phyloP scores from a whole-genome alignment of 2,329 filamentous ascomycete species.

The Myriangium duriaei region DNA sequence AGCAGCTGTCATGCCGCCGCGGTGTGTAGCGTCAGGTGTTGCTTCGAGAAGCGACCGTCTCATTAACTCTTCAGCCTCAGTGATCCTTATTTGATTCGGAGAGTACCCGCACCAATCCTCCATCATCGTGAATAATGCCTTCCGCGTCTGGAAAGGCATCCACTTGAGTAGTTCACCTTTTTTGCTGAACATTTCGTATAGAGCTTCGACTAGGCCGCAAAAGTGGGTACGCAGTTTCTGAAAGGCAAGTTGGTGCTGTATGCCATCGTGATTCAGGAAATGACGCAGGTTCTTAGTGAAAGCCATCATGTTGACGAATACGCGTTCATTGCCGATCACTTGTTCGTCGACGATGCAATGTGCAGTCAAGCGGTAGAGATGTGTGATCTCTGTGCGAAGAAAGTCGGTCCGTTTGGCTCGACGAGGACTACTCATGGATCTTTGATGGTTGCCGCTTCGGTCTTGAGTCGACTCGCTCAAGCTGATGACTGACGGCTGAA shows the following conservation, averaged over 20 bases:
- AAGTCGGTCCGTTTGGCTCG: conserved; percentile 75
- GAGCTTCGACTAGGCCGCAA: conserved; percentile 81
- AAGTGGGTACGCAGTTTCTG: conserved; percentile 86
- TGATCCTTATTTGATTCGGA: conserved; percentile 73
- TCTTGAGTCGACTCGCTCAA: conserved; percentile 83
- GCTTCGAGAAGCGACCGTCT: conserved; percentile 71
- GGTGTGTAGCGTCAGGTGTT: conserved; percentile 58
- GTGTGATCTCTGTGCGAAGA: conserved; percentile 83
- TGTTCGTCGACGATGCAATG: conserved; percentile 71
- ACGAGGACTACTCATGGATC: conserved; percentile 69
- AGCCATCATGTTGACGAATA: conserved; percentile 72
- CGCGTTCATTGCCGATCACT: conserved; percentile 68
- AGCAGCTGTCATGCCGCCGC: conserved; percentile 68
- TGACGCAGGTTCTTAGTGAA: conserved; percentile 89
- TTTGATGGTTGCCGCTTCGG: conserved; percentile 62
- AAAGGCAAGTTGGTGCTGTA: conserved; percentile 90
- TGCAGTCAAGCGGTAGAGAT: conserved; percentile 88
- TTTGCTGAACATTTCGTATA: conserved; percentile 83
- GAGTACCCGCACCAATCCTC: conserved; percentile 99
- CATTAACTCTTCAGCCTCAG: conserved; percentile 75
- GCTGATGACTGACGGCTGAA: conserved; percentile 72
- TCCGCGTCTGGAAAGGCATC: conserved; percentile 95
- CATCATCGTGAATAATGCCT: conserved; percentile 92
- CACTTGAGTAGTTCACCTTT: conserved; percentile 77
- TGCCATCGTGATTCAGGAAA: conserved; percentile 87